phyloP scores from a whole-genome alignment of 2,329 filamentous ascomycete genomes.

The Fusarium begoniae region DNA sequence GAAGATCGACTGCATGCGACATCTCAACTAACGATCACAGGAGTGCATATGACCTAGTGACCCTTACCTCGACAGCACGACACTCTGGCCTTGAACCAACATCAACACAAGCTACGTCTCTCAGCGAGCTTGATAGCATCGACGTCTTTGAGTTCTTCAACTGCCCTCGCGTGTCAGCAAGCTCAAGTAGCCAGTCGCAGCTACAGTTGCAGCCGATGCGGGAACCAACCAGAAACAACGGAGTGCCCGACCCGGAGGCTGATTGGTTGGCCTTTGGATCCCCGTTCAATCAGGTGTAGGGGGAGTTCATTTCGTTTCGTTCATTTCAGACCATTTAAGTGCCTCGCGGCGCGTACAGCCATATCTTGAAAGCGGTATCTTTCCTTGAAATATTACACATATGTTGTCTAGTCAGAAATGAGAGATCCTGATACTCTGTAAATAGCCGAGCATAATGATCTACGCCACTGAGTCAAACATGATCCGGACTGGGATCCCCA shows the following conservation, averaged over 20 bases:
- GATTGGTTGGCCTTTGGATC: slow-evolving; percentile 34
- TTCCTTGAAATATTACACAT: not conserved
- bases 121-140: slow-evolving; percentile 54
- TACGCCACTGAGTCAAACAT: not conserved
- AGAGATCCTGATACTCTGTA: too few species aligned
- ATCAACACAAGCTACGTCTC: slow-evolving; percentile 50
- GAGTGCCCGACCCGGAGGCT: slow-evolving; percentile 21
- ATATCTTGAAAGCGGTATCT: not conserved
- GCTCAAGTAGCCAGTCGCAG: slow-evolving; percentile 30
- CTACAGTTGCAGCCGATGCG: slow-evolving; percentile 1
- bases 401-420: too few species aligned
- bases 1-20: fast-evolving
- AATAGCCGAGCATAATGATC: not conserved
- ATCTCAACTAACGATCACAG: slow-evolving; percentile 35
- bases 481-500: not conserved
- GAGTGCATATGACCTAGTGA: slow-evolving; percentile 52
- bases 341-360: slow-evolving; percentile 5
- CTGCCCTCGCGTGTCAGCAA: slow-evolving; percentile 47
- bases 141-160: slow-evolving; percentile 59
- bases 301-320: not conserved
- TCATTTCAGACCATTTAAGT: not conserved
- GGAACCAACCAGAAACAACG: slow-evolving; percentile 15
- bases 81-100: slow-evolving; percentile 51
- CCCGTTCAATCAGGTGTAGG: slow-evolving; percentile 1
- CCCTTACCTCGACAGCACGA: slow-evolving; percentile 48